Evolutionary conservation across 129 eudicot genomes (phyloP).

Genomic region (Escallonia herrerae): DNA sequence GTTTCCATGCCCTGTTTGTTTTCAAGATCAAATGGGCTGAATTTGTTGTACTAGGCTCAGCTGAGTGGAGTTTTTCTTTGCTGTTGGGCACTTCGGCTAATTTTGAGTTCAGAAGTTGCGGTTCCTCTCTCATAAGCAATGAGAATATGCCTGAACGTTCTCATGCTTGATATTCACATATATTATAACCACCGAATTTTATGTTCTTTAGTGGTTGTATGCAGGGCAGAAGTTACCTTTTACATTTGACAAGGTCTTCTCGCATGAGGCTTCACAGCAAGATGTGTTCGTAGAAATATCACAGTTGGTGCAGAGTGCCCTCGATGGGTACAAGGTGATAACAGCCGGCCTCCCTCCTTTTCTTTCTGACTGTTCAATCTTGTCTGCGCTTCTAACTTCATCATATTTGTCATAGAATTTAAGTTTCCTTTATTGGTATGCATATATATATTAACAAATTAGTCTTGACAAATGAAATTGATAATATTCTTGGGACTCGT

Average conservation of each 20-base stretch:
- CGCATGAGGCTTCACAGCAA: constrained; percentile 47
- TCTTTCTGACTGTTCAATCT: not conserved
- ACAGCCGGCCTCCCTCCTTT: not conserved
- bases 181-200: not conserved
- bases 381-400: not conserved
- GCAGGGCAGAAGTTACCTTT: constrained; percentile 56
- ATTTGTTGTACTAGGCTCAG: no score
- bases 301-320: constrained; percentile 69
- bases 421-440: no score
- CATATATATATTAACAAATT: no score
- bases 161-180: not conserved
- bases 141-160: not conserved
- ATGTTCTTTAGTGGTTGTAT: not conserved
- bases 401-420: no score
- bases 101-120: no score
- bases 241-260: constrained; percentile 55
- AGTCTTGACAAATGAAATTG: no score
- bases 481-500: no score
- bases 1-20: no score
- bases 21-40: no score
- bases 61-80: no score
- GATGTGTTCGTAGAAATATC: constrained; percentile 64
- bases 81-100: no score
- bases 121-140: no score
- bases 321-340: constrained; percentile 64